phyloP scores from a whole-genome alignment of 768 basidiomycete genomes.

The Pulveroboletus sp. region DNA sequence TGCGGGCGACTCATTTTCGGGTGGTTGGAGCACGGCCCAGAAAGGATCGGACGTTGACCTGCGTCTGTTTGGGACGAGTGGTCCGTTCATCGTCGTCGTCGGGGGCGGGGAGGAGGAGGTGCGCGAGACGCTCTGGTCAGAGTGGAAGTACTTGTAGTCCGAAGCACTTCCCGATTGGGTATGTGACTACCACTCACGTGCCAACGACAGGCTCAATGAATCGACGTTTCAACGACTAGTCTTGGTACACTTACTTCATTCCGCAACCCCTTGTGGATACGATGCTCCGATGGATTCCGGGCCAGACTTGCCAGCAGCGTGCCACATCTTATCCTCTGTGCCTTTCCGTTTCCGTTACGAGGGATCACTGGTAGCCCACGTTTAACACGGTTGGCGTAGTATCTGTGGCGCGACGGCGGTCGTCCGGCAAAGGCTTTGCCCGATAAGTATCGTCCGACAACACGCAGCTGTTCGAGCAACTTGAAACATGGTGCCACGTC shows the following conservation, averaged over 20 bases:
- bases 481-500: constrained; percentile 13
- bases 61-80: constrained; percentile 37
- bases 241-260: too few relatives aligned
- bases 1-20: constrained; percentile 64
- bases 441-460: neutral
- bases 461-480: constrained; percentile 2
- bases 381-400: too few relatives aligned
- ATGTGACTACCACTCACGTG: constrained; percentile 17
- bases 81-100: constrained; percentile 19
- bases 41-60: constrained; percentile 68
- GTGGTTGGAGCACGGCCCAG: constrained; percentile 63
- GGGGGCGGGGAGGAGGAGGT: constrained; percentile 2
- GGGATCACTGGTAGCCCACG: too few relatives aligned
- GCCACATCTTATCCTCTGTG: too few relatives aligned
- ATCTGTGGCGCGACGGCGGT: too few relatives aligned
- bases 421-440: too few relatives aligned
- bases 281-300: too few relatives aligned
- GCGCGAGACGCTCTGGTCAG: constrained; percentile 21
- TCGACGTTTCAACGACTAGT: too few relatives aligned
- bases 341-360: too few relatives aligned
- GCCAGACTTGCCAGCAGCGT: too few relatives aligned
- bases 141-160: constrained; percentile 16
- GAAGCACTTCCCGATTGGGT: constrained; percentile 28
- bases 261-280: too few relatives aligned
- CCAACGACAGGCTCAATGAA: neutral